Base-by-base conservation (phyloP, 2,329 filamentous ascomycete species). In the Calycina marina region DNA sequence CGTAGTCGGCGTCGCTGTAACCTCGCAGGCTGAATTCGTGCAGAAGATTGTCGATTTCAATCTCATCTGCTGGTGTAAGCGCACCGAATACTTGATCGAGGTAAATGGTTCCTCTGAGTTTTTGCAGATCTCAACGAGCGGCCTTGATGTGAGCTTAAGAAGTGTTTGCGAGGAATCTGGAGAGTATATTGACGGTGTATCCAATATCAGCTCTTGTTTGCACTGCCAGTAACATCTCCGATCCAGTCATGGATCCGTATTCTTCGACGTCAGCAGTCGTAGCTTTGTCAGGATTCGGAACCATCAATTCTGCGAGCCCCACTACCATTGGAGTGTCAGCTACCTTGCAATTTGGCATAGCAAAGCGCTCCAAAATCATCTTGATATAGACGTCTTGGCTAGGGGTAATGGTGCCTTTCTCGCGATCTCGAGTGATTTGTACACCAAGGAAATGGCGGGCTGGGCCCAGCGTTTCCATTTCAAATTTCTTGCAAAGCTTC, bases 371-470 rank as follows among this genome's bases (percentile, higher is more conserved):
- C 11, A 49, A 14, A 4, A 51, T 30, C 12, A 41, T 46, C 5
- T 43, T 5, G 3, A 51, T 40, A 32, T 48, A 53, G 3, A 31
- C 37, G 16, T 39, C 15, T 34, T 54, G 44, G 9, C 12, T 18
- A 2, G 50, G 37, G 2, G 27, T 8, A 2, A 32, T 14, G 12
- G 27, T 15, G 6, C 14, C 8, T 6, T 17, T 8, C 14, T 5
- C 12, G 8, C 28, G 8, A 10, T 50, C 39, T 10, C 39, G 12
- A 2, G 31, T 20, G 14, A 54, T 40, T 14, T 28, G 13, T 15
- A 55, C 44, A 2, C 50, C 45, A 0, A 54, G 38, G 29, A 49
- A 55, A 30, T 38, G 47, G 4, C 17, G 18, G 13, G 25, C 37
- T 0, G 31, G 25, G 0, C 46, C 43, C 4, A 53, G 36, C 16